Conservation (phyloP, 306 rosid genomes). For the Delonix regia region DNA sequence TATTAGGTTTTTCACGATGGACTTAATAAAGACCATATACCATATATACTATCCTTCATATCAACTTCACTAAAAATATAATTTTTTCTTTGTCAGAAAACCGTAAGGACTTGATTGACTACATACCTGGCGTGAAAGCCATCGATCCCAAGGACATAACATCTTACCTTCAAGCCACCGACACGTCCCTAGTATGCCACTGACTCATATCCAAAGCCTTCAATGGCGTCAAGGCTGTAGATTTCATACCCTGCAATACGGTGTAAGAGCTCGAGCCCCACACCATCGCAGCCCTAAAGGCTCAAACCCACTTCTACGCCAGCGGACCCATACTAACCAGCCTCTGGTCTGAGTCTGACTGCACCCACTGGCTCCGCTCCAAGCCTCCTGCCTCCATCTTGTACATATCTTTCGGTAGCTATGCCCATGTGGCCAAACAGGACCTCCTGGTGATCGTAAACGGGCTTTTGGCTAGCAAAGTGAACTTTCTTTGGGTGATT, state of each 20-base stretch:
- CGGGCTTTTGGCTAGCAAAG: conserved; percentile 52
- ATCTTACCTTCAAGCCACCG: conserved; percentile 54
- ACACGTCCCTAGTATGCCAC: conserved; percentile 51
- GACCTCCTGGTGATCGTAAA: conserved; percentile 47
- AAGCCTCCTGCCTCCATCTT: conserved; percentile 55
- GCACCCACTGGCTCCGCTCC: conserved; percentile 63
- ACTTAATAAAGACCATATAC: too few species aligned
- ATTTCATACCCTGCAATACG: conserved; percentile 56
- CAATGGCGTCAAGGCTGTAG: conserved; percentile 40
- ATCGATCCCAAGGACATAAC: conserved; percentile 53
- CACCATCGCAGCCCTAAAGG: conserved; percentile 41
- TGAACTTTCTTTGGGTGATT: conserved; percentile 56
- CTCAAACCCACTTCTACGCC: conserved; percentile 49
- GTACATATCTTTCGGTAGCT: conserved; percentile 67
- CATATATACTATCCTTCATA: too few species aligned
- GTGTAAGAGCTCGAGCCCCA: conserved; percentile 55
- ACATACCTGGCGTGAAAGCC: conserved; percentile 58
- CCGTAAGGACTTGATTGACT: conserved; percentile 54
- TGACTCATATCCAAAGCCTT: conserved; percentile 51
- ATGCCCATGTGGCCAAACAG: conserved; percentile 44
- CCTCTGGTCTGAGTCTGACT: conserved; percentile 66
- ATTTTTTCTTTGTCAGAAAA: conserved; percentile 25
- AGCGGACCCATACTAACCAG: conserved; percentile 64
- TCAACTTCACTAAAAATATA: too few species aligned
- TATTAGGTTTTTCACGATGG: too few species aligned